Percentiles rank a stretch among this genome's conserved stretches.
These are phyloP conservation scores for Cavenderia fasciculata DNA, from an alignment of 78 protist genomes.

Conservation along the genomic window DNA sequence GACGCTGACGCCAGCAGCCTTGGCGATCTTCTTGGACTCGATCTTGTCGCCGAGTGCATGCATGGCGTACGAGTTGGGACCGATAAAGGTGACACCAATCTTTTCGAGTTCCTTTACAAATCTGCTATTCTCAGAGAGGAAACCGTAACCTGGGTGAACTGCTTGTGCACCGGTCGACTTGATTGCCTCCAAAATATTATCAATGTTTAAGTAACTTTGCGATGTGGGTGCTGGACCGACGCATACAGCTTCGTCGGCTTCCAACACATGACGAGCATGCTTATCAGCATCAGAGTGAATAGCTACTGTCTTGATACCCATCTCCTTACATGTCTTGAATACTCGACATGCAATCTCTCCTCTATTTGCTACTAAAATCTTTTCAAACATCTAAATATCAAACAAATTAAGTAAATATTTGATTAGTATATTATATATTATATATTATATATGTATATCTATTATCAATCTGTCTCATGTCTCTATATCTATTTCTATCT, in stretches of 20 bases:
- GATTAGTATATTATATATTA: too few relatives aligned
- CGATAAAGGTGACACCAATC: slow-evolving; percentile 72
- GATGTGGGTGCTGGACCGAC: slow-evolving; percentile 94
- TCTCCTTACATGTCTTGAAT: slow-evolving; percentile 88
- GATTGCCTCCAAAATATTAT: slow-evolving; percentile 89
- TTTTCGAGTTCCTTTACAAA: slow-evolving; percentile 73
- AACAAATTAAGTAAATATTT: not conserved
- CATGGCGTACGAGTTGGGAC: slow-evolving; percentile 90
- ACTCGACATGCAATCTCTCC: slow-evolving; percentile 99
- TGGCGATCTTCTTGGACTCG: slow-evolving; percentile 91
- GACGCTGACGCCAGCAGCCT: slow-evolving; percentile 88
- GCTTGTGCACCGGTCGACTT: slow-evolving; percentile 90
- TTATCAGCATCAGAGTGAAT: slow-evolving; percentile 95
- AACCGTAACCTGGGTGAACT: slow-evolving; percentile 98
- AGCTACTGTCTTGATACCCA: slow-evolving; percentile 98
- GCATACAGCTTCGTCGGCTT: slow-evolving; percentile 92
- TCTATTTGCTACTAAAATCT: slow-evolving; percentile 97
- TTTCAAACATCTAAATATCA: slow-evolving; percentile 79
- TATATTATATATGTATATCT: too few relatives aligned
- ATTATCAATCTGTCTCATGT: too few relatives aligned
- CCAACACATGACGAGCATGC: slow-evolving; percentile 81
- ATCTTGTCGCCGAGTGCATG: slow-evolving; percentile 97
- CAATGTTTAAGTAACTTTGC: slow-evolving; percentile 91
- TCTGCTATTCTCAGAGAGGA: slow-evolving; percentile 95
- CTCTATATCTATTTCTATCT: not conserved